A percentile compares a stretch with the other conserved stretches of the same genome.
phyloP scores from a whole-genome alignment of 202 grass and related monocot species.

The Brachypodium distachyon region DNA sequence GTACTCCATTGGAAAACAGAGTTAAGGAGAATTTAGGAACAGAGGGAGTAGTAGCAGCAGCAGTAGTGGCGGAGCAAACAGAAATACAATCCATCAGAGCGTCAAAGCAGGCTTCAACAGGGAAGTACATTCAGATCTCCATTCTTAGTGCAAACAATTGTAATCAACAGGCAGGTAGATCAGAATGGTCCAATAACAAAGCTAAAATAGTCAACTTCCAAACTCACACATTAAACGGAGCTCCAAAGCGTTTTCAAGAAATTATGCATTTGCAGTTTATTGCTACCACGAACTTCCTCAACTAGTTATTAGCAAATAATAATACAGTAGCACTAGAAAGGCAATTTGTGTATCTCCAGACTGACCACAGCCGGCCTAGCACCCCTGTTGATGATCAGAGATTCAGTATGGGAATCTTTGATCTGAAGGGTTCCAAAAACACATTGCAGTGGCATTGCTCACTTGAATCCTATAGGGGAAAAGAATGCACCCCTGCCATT shows the following conservation, averaged over 20 bases:
- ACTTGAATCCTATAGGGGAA: no score
- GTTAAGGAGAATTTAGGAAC: not conserved
- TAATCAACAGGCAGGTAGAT: constrained; percentile 40
- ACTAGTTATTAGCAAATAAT: not conserved
- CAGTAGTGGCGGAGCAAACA: not conserved
- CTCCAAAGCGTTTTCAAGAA: not conserved
- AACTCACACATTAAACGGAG: not conserved
- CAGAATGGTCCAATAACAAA: not conserved
- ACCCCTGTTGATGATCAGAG: no score
- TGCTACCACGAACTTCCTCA: not conserved
- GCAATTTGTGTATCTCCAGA: no score
- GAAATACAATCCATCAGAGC: not conserved
- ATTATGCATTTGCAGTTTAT: not conserved
- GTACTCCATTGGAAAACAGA: no score
- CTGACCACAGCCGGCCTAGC: no score
- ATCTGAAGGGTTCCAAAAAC: no score
- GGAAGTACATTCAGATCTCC: constrained; percentile 10
- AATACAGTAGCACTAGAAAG: not conserved
- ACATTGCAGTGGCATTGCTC: no score
- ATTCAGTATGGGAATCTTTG: no score
- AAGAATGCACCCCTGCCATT: no score
- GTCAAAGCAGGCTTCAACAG: constrained; percentile 16
- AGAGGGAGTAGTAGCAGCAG: not conserved
- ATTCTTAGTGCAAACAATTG: constrained; percentile 4
- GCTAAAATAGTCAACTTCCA: not conserved